These are phyloP conservation scores for Haematococcus lacustris DNA, from an alignment of 139 green algal genomes.

Conservation along the genomic window DNA sequence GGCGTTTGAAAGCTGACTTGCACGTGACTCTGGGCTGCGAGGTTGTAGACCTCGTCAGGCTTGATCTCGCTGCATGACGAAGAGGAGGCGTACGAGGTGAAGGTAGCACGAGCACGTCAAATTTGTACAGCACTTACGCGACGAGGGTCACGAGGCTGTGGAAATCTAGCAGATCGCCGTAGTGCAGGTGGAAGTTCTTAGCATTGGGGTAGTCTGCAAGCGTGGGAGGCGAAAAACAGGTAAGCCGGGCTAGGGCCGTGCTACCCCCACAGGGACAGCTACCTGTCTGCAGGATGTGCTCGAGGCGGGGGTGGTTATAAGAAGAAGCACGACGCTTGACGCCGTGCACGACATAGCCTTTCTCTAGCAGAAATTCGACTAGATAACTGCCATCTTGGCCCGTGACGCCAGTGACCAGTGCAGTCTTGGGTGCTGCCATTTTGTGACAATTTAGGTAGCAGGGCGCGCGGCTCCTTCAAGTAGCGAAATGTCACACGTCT, in stretches of 20 bases:
- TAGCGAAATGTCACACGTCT: too few relatives aligned
- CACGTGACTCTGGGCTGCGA: conserved; percentile 69
- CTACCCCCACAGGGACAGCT: background rate
- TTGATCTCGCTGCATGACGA: background rate
- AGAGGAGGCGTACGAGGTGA: background rate
- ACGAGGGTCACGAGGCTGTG: conserved; percentile 30
- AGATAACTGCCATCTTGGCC: conserved; percentile 65
- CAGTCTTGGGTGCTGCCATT: conserved; percentile 28
- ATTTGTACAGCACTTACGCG: conserved; percentile 15
- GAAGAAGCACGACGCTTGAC: conserved; percentile 42
- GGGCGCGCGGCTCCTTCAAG: too few relatives aligned
- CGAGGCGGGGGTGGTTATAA: conserved; percentile 57
- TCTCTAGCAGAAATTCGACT: conserved; percentile 58
- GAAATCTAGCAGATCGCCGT: conserved; percentile 59
- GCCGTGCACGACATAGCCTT: conserved; percentile 65
- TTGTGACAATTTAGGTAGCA: too few relatives aligned
- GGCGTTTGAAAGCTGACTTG: conserved; percentile 69
- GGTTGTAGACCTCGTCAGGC: conserved; percentile 73
- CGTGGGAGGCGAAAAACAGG: background rate
- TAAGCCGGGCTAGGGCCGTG: background rate
- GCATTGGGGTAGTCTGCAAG: background rate
- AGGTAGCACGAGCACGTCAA: background rate
- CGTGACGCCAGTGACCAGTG: conserved; percentile 59
- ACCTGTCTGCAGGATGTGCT: conserved; percentile 43
- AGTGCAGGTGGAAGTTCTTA: conserved; percentile 47